phyloP scores from a whole-genome alignment of 2,329 filamentous ascomycete genomes.

The Penicillium digitatum region DNA sequence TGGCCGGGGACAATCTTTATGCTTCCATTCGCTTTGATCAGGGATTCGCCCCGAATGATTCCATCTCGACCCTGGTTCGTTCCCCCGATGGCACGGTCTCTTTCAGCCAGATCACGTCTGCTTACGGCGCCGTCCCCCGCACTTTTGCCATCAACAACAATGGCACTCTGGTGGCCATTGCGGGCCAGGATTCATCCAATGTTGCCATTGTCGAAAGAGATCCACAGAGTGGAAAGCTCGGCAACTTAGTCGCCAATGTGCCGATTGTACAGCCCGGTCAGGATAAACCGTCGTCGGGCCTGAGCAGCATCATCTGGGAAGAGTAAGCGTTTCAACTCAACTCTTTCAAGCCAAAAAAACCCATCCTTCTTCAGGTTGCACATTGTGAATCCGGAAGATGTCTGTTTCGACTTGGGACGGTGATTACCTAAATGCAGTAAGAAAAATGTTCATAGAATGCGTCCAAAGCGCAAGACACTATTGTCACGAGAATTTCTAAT shows the following conservation, averaged over 20 bases:
- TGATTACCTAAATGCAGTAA: not conserved
- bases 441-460: not conserved
- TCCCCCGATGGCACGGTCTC: not conserved
- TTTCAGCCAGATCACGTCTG: not conserved
- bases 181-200: not conserved
- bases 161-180: not conserved
- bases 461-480: not conserved
- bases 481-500: not conserved
- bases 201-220: not conserved
- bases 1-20: not conserved
- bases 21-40: not conserved
- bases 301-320: not conserved
- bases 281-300: not conserved
- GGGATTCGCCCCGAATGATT: not conserved
- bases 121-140: not conserved
- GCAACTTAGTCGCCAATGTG: not conserved
- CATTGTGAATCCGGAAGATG: not conserved
- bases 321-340: not conserved
- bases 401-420: not conserved
- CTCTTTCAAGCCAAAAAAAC: too few relatives aligned
- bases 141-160: not conserved
- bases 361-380: not conserved
- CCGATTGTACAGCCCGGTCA: not conserved
- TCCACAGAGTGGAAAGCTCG: not conserved
- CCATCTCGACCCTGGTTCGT: not conserved